Base-by-base conservation (phyloP, 495 filamentous ascomycete species). In the Lepraria neglecta region DNA sequence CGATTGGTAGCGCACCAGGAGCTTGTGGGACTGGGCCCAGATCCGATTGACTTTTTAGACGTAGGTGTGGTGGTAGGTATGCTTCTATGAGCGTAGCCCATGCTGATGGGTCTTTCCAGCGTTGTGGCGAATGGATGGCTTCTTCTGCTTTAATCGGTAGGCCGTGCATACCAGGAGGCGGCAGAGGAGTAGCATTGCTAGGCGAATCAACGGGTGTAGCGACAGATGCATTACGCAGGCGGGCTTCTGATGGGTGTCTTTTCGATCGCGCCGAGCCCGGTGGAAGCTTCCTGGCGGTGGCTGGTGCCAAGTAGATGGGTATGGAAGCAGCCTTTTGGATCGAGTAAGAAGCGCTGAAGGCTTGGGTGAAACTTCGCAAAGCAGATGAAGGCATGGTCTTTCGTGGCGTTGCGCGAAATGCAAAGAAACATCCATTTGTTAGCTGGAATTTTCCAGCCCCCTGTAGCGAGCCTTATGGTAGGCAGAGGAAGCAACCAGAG, bases 31-130 rank as follows among this genome's bases (percentile, higher is more conserved):
- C 40, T 57, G 59, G 33, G n/a, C 59, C 58, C 33, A 52, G 31
- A 35, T 9, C 9, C 17, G 19, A 21, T 21, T 57, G 30, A 53
- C 30, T 47, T 64, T 46, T 27, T 48, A 27, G 21, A 46, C 70
- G 73, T 53, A 78, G 65, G 47, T 73, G 59, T 9, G 66, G 62
- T 54, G 73, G 74, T 33, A 82, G 67, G 66, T 75, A 76, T 61
- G 71, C 56, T 45, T 79, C 76, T 33, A 85, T 58, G 17, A 72
- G 64, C 5, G 69, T 67, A 19, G 76, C 65, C 81, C 81, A 85
- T 15, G 66, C 58, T 31, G 69, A 59, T 6, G 66, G 65, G 28
- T 52, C 48, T 46, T 70, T 15, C 19, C 64, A 58, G 19, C 63
- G 60, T 14, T 65, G 54, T 44, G 28, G 46, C 14, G 61, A 60